These are phyloP conservation scores for Boehmeria nivea DNA, from an alignment of 306 rosid genomes.

Conservation along the genomic window DNA sequence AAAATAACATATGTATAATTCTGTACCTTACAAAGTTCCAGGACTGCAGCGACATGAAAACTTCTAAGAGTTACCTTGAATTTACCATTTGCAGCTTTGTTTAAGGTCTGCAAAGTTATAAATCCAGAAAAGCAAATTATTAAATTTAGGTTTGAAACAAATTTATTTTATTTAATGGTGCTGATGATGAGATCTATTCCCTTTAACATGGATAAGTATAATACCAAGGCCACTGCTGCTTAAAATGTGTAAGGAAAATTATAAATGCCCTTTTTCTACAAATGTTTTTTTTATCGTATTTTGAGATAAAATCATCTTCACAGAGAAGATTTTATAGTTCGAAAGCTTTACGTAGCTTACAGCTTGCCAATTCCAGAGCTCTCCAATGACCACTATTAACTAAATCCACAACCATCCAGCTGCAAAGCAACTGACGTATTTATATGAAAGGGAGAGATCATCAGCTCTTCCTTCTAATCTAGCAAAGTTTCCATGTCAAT, in stretches of 20 bases:
- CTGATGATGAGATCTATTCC: not conserved
- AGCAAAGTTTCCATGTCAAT: not conserved
- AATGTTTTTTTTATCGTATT: not conserved
- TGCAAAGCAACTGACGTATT: not conserved
- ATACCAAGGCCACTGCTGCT: not conserved
- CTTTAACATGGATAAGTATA: not conserved
- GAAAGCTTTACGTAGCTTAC: not conserved
- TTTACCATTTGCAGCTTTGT: constrained; percentile 65
- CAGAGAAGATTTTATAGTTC: not conserved
- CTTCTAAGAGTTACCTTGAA: constrained; percentile 64
- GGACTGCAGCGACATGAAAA: constrained; percentile 66
- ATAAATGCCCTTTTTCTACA: not conserved
- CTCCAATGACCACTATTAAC: not conserved
- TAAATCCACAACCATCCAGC: not conserved
- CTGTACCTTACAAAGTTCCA: constrained; percentile 88
- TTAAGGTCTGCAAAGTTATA: constrained; percentile 51
- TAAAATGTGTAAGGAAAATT: not conserved
- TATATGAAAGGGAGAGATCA: not conserved
- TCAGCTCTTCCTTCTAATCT: not conserved
- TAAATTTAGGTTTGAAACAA: not conserved
- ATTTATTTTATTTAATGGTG: too few relatives aligned
- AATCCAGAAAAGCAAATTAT: constrained; percentile 7
- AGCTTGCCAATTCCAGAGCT: not conserved
- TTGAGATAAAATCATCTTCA: not conserved
- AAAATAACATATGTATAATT: constrained; percentile 1